These are phyloP conservation scores for Chaetomiaceae sp. DNA, from an alignment of 2,329 filamentous ascomycete species.

Conservation along the genomic window DNA sequence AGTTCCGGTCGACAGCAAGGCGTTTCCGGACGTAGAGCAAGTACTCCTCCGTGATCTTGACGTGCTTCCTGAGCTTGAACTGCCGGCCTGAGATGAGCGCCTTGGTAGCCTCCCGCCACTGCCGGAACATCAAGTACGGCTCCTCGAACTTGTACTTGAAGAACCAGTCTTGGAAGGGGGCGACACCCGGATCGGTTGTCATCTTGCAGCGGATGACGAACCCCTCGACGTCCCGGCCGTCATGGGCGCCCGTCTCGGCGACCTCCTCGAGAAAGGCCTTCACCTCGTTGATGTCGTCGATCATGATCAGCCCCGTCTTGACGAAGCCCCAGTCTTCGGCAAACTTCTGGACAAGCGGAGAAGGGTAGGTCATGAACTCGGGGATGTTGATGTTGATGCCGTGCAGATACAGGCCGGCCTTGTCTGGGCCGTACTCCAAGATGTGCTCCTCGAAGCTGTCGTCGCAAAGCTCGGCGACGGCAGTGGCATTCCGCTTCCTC, in stretches of 20 bases:
- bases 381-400: constrained; percentile 96
- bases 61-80: constrained; percentile 80
- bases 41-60: constrained; percentile 86
- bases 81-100: constrained; percentile 70
- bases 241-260: constrained; percentile 83
- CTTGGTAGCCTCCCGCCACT: constrained; percentile 98
- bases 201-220: constrained; percentile 91
- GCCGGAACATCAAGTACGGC: constrained; percentile 96
- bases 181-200: constrained; percentile 44
- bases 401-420: constrained; percentile 88
- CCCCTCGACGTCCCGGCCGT: constrained; percentile 89
- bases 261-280: constrained; percentile 77
- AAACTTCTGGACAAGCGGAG: constrained; percentile 78
- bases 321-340: constrained; percentile 91
- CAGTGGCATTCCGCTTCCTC: constrained; percentile 78
- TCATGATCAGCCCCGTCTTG: constrained; percentile 75
- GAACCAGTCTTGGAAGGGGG: constrained; percentile 85
- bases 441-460: constrained; percentile 97
- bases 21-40: constrained; percentile 72
- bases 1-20: constrained; percentile 60
- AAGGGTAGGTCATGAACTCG: constrained; percentile 81
- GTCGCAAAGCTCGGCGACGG: constrained; percentile 93
- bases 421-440: constrained; percentile 75
- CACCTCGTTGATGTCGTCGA: constrained; percentile 68
- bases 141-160: constrained; percentile 99